Evolutionary conservation across 257 asterid genomes (phyloP).

Genomic region (Ilex aquifolium): DNA sequence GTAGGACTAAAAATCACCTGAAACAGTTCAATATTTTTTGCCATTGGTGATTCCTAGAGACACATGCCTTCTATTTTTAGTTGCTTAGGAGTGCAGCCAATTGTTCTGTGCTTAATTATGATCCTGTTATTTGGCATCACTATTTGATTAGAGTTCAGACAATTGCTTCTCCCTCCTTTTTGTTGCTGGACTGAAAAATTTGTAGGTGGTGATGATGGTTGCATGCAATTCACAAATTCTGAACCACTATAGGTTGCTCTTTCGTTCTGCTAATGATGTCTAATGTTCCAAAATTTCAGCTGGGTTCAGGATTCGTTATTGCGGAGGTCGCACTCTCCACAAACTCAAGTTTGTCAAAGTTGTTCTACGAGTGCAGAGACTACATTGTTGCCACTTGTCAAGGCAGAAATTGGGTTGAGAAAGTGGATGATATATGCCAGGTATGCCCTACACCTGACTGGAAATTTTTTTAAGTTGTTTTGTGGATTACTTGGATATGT

Average conservation of each 20-base stretch:
- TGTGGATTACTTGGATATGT: not conserved
- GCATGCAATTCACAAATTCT: not conserved
- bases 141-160: not conserved
- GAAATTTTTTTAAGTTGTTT: not conserved
- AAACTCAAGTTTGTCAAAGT: constrained; percentile 46
- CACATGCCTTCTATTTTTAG: no score
- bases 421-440: constrained; percentile 88
- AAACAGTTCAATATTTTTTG: no score
- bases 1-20: no score
- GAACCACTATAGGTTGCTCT: not conserved
- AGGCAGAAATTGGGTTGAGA: constrained; percentile 59
- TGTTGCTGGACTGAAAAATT: no score
- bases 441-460: constrained; percentile 29
- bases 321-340: constrained; percentile 71
- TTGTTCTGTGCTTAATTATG: not conserved
- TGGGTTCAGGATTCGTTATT: constrained; percentile 73
- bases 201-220: not conserved
- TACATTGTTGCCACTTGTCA: constrained; percentile 61
- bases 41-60: no score
- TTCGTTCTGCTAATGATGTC: constrained; percentile 10
- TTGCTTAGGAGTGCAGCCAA: no score
- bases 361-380: constrained; percentile 75
- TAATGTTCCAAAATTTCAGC: constrained; percentile 41
- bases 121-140: not conserved
- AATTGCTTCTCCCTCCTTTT: not conserved